Conservation (phyloP, 75 land plant species). For the Selaginella tamariscina region DNA sequence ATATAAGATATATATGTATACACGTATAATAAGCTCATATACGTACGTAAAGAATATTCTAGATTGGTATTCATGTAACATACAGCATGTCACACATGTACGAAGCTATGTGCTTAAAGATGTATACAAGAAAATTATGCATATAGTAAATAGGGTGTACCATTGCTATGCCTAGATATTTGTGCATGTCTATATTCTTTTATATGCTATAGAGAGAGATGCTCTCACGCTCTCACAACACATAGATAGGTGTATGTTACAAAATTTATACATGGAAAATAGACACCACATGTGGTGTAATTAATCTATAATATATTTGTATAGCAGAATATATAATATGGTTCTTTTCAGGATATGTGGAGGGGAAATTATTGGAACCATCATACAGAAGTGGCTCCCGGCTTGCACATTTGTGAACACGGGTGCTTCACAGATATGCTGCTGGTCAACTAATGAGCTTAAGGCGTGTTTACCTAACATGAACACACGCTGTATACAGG, state of each 20-base stretch:
- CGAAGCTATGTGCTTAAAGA: conserved; percentile 6
- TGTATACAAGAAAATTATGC: background rate
- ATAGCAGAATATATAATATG: too few species aligned
- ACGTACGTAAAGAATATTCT: too few species aligned
- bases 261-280: too few species aligned
- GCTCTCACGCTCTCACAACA: too few species aligned
- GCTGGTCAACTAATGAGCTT: background rate
- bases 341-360: too few species aligned
- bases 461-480: background rate
- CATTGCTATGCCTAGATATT: too few species aligned
- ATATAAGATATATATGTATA: too few species aligned
- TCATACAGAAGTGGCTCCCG: background rate
- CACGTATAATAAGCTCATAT: too few species aligned
- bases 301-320: too few species aligned
- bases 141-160: too few species aligned
- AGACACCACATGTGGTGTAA: too few species aligned
- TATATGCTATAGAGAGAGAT: conserved; percentile 4
- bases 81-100: background rate
- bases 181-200: background rate
- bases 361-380: background rate
- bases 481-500: background rate
- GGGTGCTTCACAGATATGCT: background rate
- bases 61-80: conserved; percentile 6
- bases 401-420: background rate
- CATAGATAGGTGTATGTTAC: conserved; percentile 7